phyloP scores from a whole-genome alignment of 2,329 filamentous ascomycete genomes.

The Ophiostoma quercus region DNA sequence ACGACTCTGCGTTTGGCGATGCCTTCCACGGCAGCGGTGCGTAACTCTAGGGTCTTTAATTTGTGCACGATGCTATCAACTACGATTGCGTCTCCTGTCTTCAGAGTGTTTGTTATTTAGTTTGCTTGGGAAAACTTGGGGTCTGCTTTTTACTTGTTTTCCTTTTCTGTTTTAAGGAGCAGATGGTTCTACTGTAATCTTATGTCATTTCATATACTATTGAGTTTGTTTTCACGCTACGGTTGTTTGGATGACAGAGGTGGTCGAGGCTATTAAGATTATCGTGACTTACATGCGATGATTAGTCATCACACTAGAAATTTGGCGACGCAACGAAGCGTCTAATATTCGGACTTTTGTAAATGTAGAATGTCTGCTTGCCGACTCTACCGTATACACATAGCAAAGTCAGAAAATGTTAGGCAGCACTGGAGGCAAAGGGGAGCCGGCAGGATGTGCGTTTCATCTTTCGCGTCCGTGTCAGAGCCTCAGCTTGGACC shows the following conservation, averaged over 20 bases:
- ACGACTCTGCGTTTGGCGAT: slow-evolving; percentile 77
- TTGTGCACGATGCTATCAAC: background rate
- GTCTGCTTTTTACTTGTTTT: slow-evolving; percentile 1
- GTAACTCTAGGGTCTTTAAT: background rate
- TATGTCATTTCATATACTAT: background rate
- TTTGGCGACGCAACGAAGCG: background rate
- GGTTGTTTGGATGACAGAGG: background rate
- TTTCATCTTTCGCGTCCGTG: slow-evolving; percentile 29
- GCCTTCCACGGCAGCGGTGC: slow-evolving; percentile 42
- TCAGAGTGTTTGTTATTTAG: background rate
- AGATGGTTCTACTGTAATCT: slow-evolving; percentile 2
- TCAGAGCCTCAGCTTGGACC: slow-evolving; percentile 27
- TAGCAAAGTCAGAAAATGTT: background rate
- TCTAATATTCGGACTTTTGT: background rate
- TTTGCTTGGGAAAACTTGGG: slow-evolving; percentile 9
- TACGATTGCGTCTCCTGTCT: background rate
- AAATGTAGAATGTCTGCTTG: too few relatives aligned
- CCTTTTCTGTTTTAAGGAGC: background rate
- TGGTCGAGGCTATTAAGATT: too few relatives aligned
- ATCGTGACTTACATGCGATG: background rate
- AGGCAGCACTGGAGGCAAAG: slow-evolving; percentile 9
- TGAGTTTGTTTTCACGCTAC: background rate
- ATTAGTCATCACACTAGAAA: background rate
- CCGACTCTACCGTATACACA: background rate
- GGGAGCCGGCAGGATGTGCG: slow-evolving; percentile 21